Percentiles rank a stretch among this genome's conserved stretches.
phyloP scores from a whole-genome alignment of 2,329 filamentous ascomycete species.

The Aspergillus sp. region DNA sequence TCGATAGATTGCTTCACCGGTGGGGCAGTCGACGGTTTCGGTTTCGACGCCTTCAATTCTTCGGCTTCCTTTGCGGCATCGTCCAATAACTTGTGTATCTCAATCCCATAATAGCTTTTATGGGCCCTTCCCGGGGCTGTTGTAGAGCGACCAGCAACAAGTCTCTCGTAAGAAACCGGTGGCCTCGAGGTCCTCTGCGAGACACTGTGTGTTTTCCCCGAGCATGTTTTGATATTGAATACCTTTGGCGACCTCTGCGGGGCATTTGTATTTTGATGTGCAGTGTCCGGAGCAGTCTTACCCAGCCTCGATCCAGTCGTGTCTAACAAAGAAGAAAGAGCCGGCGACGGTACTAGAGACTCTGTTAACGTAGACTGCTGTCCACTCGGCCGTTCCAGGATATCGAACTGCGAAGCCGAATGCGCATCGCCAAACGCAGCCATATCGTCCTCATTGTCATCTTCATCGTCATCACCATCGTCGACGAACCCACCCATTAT shows the following conservation, averaged over 20 bases:
- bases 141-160: conserved; percentile 47
- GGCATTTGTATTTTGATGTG: conserved; percentile 3
- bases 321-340: background rate
- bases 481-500: conserved; percentile 36
- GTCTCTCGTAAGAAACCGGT: conserved; percentile 43
- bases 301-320: conserved; percentile 1
- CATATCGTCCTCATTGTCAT: conserved; percentile 29
- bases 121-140: conserved; percentile 46
- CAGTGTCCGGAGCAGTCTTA: background rate
- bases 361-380: background rate
- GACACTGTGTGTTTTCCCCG: conserved; percentile 41
- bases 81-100: conserved; percentile 76
- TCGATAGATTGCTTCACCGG: conserved; percentile 29
- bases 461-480: conserved; percentile 36
- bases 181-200: conserved; percentile 28
- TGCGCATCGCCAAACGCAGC: conserved; percentile 23
- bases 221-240: conserved; percentile 39
- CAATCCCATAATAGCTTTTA: conserved; percentile 77
- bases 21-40: conserved; percentile 11
- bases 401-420: conserved; percentile 21
- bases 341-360: conserved; percentile 8
- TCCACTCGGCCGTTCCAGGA: conserved; percentile 12
- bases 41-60: conserved; percentile 18
- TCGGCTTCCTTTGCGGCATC: conserved; percentile 56
- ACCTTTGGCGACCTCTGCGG: conserved; percentile 10